Evolutionary conservation across 805 yeast species (phyloP).

Genomic region (Candida xiaguanensis): DNA sequence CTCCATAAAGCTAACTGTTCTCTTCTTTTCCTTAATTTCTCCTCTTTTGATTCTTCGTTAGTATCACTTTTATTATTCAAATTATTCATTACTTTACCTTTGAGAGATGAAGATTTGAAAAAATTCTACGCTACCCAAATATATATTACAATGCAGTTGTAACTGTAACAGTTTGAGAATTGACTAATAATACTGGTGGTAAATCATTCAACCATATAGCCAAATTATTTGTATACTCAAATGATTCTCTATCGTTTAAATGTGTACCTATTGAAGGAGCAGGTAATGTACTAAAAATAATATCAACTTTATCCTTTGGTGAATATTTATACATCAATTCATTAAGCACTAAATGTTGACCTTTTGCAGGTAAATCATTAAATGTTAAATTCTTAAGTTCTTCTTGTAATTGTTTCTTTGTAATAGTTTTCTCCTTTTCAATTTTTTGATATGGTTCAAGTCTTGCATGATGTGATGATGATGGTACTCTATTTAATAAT

Average conservation of each 20-base stretch:
- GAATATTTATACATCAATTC: conserved; percentile 75
- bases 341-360: conserved; percentile 85
- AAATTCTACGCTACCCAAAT: background rate
- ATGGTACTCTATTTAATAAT: conserved; percentile 11
- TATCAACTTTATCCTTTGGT: conserved; percentile 48
- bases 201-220: conserved; percentile 78
- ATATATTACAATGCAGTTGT: conserved; percentile 72
- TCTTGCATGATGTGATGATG: conserved; percentile 6
- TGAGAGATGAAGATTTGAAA: background rate
- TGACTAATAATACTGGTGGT: conserved; percentile 79
- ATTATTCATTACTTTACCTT: conserved; percentile 4
- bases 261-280: conserved; percentile 85
- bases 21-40: conserved; percentile 40
- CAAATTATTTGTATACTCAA: conserved; percentile 71
- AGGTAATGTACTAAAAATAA: conserved; percentile 86
- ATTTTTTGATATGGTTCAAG: conserved; percentile 1
- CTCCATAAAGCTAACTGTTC: conserved; percentile 61
- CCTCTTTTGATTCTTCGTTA: conserved; percentile 21
- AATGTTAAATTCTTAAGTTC: conserved; percentile 49
- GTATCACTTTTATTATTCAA: conserved; percentile 3
- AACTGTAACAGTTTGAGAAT: conserved; percentile 93
- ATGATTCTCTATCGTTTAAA: conserved; percentile 59
- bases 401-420: conserved; percentile 33
- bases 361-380: conserved; percentile 85
- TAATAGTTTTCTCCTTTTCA: conserved; percentile 14